phyloP scores from a whole-genome alignment of 2,329 filamentous ascomycete genomes.

The Chrysosporium queenslandicum region DNA sequence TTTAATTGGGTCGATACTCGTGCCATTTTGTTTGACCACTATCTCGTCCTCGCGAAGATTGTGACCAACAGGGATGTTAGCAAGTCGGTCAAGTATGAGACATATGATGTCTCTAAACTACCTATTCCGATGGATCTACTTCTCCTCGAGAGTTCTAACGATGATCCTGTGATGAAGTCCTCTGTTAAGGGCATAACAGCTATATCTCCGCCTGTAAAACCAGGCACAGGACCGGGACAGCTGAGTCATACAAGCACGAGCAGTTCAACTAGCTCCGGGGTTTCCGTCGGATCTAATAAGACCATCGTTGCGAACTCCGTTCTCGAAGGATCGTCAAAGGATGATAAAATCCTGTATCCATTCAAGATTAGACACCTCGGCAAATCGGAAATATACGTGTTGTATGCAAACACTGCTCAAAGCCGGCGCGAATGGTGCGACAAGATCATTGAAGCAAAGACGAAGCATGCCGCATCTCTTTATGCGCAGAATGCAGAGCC shows the following conservation, averaged over 20 bases:
- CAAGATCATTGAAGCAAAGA: constrained; percentile 92
- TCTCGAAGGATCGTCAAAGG: constrained; percentile 47
- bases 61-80: constrained; percentile 58
- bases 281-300: constrained; percentile 30
- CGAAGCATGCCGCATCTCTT: constrained; percentile 76
- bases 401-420: constrained; percentile 69
- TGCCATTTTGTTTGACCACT: constrained; percentile 90
- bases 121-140: constrained; percentile 95
- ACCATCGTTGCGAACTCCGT: constrained; percentile 40
- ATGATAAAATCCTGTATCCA: constrained; percentile 79
- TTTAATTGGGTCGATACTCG: constrained; percentile 93
- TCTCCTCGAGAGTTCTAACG: constrained; percentile 82
- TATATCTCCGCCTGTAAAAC: constrained; percentile 47
- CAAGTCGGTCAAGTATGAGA: constrained; percentile 62
- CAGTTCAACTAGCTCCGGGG: constrained; percentile 51
- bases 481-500: constrained; percentile 91
- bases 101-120: constrained; percentile 87
- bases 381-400: constrained; percentile 71
- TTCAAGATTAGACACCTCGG: constrained; percentile 95
- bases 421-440: constrained; percentile 81
- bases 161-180: constrained; percentile 78
- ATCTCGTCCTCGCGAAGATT: constrained; percentile 80
- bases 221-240: constrained; percentile 40
- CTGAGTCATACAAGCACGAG: constrained; percentile 60
- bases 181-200: constrained; percentile 59